Base-by-base conservation (phyloP, 2,329 filamentous ascomycete genomes). In the Aphanoascus verrucosus region DNA sequence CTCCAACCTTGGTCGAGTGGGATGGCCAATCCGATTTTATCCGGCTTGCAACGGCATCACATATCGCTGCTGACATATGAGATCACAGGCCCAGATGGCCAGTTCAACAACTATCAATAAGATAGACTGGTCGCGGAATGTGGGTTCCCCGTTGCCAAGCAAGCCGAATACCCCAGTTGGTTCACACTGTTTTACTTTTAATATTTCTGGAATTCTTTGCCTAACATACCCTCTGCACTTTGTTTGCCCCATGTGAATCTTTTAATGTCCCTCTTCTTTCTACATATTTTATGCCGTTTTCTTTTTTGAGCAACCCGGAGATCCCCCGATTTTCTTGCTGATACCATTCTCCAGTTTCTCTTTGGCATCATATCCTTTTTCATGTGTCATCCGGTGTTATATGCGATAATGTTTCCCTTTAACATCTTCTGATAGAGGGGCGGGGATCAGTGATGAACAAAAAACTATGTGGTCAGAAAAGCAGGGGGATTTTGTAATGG, bases 21-120 rank as follows among this genome's bases (percentile, higher is more conserved):
- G 11, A 34, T 49, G 49, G 23, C 19, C 44, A 38, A 52, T 20
- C 32, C 49, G 17, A 56, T 58, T 55, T 56, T 54, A 58, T 57
- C 50, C 53, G 50, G 46, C 57, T 56, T 55, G 57, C 48, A 43
- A 50, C 48, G 41, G 37, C 47, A 57, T 60, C 57, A 53, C 56
- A 59, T 55, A 48, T 48, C 23, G 58, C 56, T 61, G 60, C 62
- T 63, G 62, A 63, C 51, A 43, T 42, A 57, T 63, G 56, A 59
- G 59, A 53, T 58, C 58, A 52, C 61, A 60, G 58, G 60, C 61
- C 58, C 61, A 61, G 59, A 63, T 49, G 62, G 59, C 57, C 62
- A 64, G 58, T 59, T 60, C 58, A 60, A 55, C 56, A 60, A 58
- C 52, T 64, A 63, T 56, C 62, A 62, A 59, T 64, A 60, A 50